A percentile compares a stretch with the other conserved stretches of the same genome.
Conservation (phyloP, 2,329 filamentous ascomycete species). For the Trichophaea hybrida region DNA sequence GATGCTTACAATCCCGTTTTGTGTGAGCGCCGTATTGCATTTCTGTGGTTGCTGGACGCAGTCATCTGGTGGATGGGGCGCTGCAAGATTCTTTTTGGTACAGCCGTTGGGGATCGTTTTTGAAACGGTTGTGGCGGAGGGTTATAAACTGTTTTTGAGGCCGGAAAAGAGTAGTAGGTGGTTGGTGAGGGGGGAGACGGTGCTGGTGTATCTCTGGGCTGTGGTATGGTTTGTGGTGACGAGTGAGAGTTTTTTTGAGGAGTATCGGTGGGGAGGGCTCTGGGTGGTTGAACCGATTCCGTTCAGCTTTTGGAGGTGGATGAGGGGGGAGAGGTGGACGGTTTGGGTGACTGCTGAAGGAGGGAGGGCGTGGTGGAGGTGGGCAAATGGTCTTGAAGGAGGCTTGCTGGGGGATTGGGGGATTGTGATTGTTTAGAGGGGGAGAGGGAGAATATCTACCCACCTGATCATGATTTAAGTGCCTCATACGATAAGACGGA, state of each 20-base stretch:
- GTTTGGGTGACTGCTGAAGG: neutral
- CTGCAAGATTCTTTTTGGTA: conserved; percentile 12
- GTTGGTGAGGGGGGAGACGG: neutral
- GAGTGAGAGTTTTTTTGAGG: conserved; percentile 11
- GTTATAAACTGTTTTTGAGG: neutral
- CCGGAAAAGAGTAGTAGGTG: neutral
- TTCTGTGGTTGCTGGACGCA: conserved; percentile 11
- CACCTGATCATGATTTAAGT: too few species aligned
- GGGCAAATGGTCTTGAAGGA: neutral
- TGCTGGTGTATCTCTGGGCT: conserved; percentile 7
- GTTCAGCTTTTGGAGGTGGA: conserved; percentile 9
- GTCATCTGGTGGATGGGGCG: conserved; percentile 7
- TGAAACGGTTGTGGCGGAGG: conserved; percentile 2
- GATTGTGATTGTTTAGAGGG: conserved; percentile 8
- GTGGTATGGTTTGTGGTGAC: conserved; percentile 7
- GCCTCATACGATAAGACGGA: too few species aligned
- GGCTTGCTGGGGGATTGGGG: neutral
- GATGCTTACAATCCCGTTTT: conserved; percentile 8
- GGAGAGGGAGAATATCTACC: conserved; percentile 6
- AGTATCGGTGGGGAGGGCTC: conserved; percentile 13
- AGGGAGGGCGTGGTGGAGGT: conserved; percentile 10
- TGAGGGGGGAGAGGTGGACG: neutral
- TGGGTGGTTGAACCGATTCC: conserved; percentile 18
- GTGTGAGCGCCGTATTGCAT: conserved; percentile 11
- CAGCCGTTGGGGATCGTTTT: conserved; percentile 12